A percentile compares a stretch with the other conserved stretches of the same genome.
Conservation (phyloP, 495 filamentous ascomycete species). For the Penicillium robsamsonii region DNA sequence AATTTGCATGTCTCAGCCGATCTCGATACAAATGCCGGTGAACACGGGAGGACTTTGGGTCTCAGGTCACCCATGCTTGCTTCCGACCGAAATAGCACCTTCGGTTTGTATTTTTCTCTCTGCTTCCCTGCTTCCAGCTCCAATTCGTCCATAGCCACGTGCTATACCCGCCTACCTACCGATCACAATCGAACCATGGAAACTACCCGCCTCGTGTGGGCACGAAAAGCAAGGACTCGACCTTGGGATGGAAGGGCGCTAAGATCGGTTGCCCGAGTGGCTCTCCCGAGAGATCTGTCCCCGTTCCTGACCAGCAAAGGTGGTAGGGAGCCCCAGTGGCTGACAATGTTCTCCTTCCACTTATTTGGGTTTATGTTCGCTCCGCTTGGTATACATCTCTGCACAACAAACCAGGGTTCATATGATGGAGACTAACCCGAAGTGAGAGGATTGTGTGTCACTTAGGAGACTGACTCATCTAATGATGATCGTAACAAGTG, state of each 20-base stretch:
- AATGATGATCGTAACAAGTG: neutral
- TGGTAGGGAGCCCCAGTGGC: neutral
- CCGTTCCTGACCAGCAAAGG: constrained; percentile 5
- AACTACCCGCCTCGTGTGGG: neutral
- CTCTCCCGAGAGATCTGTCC: constrained; percentile 21
- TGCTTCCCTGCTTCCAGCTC: neutral
- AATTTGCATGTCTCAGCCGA: neutral
- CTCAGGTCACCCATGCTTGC: neutral
- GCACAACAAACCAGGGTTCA: too few species aligned
- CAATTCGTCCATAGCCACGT: neutral
- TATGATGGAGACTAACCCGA: neutral
- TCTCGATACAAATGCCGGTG: neutral
- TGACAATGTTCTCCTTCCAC: neutral
- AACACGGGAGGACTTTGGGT: neutral
- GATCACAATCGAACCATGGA: neutral
- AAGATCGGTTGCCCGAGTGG: constrained; percentile 18
- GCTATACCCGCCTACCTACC: neutral
- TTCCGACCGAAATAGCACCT: neutral
- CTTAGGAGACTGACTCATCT: neutral
- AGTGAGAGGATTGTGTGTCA: neutral
- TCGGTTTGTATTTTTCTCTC: neutral
- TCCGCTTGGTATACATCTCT: neutral
- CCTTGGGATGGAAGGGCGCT: constrained; percentile 9
- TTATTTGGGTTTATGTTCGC: neutral
- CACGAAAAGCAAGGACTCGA: neutral